These are phyloP conservation scores for Omphalotus guepiniiformis DNA, from an alignment of 768 basidiomycete genomes.

Conservation along the genomic window DNA sequence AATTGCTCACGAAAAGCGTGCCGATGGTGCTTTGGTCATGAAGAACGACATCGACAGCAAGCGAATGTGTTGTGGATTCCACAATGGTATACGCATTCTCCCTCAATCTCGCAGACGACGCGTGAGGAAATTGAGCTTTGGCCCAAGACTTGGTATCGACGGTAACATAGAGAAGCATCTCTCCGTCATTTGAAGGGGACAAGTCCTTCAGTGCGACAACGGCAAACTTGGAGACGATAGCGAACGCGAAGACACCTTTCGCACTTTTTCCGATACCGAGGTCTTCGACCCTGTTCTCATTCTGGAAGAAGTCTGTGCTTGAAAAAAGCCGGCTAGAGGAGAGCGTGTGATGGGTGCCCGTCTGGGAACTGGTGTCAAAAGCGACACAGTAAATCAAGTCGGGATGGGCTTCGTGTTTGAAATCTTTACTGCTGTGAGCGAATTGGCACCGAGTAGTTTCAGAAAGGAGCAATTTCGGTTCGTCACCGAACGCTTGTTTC, in stretches of 20 bases:
- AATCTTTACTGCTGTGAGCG: conserved; percentile 81
- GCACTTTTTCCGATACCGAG: conserved; percentile 84
- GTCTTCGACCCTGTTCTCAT: conserved; percentile 66
- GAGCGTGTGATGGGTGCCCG: conserved; percentile 43
- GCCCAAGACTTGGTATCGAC: conserved; percentile 84
- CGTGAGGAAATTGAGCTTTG: conserved; percentile 90
- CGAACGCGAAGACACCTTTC: conserved; percentile 87
- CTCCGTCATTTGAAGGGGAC: conserved; percentile 46
- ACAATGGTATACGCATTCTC: conserved; percentile 97
- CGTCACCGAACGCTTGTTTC: conserved; percentile 69
- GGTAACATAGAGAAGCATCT: conserved; percentile 85
- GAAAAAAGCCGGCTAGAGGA: conserved; percentile 73
- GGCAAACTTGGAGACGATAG: conserved; percentile 89
- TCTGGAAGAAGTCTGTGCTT: conserved; percentile 79
- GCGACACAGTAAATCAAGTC: conserved; percentile 89
- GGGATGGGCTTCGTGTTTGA: conserved; percentile 69
- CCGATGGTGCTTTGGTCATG: conserved; percentile 66
- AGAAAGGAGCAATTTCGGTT: conserved; percentile 52
- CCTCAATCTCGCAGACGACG: conserved; percentile 67
- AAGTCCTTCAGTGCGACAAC: conserved; percentile 85
- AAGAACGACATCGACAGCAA: conserved; percentile 90
- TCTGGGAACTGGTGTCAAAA: conserved; percentile 57
- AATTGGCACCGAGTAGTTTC: conserved; percentile 84
- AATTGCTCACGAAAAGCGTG: conserved; percentile 93
- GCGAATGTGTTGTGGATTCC: conserved; percentile 88